Evolutionary conservation across 129 eudicot genomes (phyloP).

Genomic region (Flaveria bidentis): DNA sequence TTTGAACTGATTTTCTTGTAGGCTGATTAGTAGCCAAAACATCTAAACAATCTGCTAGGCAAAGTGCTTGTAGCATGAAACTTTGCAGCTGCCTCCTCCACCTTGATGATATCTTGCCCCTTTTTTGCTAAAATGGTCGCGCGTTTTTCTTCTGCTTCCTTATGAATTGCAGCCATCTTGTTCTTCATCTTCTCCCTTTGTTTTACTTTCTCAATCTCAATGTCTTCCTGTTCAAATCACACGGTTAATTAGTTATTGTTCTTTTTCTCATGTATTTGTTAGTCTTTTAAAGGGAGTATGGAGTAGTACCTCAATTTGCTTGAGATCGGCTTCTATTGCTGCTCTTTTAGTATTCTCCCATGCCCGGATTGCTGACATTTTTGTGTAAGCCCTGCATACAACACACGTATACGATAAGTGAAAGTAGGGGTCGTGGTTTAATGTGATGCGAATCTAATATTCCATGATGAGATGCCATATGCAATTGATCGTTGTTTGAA

Average conservation of each 20-base stretch:
- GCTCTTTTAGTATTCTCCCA: conserved; percentile 75
- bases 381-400: conserved; percentile 57
- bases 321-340: conserved; percentile 50
- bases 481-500: too few relatives aligned
- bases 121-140: conserved; percentile 51
- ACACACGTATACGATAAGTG: background rate
- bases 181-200: conserved; percentile 57
- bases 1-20: background rate
- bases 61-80: conserved; percentile 54
- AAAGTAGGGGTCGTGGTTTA: background rate
- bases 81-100: conserved; percentile 59
- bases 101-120: conserved; percentile 52
- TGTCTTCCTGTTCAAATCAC: conserved; percentile 44
- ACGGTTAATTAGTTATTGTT: background rate
- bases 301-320: conserved; percentile 57
- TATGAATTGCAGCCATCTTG: conserved; percentile 51
- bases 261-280: conserved; percentile 1
- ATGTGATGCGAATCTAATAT: too few relatives aligned
- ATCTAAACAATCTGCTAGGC: conserved; percentile 52
- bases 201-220: conserved; percentile 57
- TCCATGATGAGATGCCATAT: too few relatives aligned
- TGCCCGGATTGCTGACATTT: conserved; percentile 52
- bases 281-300: background rate
- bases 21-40: conserved; percentile 38
- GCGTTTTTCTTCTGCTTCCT: conserved; percentile 65